Evolutionary conservation across 192 early-diverging fungal species (phyloP), one percentile per base, ranked within the genome.

Genomic region (Entomortierella lignicola): DNA sequence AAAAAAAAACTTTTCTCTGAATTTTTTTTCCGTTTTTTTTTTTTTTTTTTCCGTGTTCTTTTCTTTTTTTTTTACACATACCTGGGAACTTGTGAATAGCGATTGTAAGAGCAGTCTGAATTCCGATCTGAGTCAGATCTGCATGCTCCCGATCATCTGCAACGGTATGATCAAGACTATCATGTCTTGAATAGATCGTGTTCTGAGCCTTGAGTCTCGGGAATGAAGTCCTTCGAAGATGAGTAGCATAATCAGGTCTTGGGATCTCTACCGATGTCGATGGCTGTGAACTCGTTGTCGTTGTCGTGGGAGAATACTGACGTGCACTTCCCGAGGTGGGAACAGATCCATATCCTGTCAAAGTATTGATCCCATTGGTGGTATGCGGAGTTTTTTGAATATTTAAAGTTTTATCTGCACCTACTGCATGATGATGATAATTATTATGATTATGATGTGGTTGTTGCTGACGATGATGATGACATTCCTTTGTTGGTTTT

Each of bases 61-160:
- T 26, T n/a, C n/a, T n/a, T n/a, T n/a, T n/a, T n/a, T n/a, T n/a
- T n/a, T n/a, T n/a, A n/a, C n/a, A 10, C 44, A 53, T 64, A 83
- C 86, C 86, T 77, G 87, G 85, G 61, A 87, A 87, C 72, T 89
- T 89, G 59, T 86, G 87, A 21, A 87, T 61, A 11, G 81, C 77
- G 59, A 89, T 84, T 30, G 85, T 84, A 4, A 84, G 53, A n/a
- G 85, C 86, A 13, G 84, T 85, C 66, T 89, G 85, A 30, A 87
- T 85, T n/a, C 85, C 87, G 59, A 85, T 83, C 17, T 70, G 67
- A 44, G 77, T 83, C 66, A 83, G 29, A 44, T 83, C 58, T 0
- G 65, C 50, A 55, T 80, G 57, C 32, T 83, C 72, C 4, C 67
- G 66, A 43, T 79, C 75, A 29, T 79, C 75, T 1, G 75, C 66